Evolutionary conservation across 2,329 filamentous ascomycete species (phyloP), one percentile per base, ranked within the genome.

Genomic region (Botrytis cinerea): DNA sequence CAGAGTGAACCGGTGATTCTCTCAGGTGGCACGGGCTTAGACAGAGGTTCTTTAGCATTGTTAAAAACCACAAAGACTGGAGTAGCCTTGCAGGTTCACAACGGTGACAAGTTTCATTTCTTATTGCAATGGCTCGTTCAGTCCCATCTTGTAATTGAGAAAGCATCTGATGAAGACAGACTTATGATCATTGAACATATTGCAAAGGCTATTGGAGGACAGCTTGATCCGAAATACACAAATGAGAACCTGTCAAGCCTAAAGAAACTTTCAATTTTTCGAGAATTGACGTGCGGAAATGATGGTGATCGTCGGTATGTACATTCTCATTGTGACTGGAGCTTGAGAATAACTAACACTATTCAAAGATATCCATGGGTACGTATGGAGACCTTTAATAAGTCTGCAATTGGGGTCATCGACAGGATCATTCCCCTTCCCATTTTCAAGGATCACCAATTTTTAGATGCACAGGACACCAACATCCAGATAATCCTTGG

Each of bases 381-480:
- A 12, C 74, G 60, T 40, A 51, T 77, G 12, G 62, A 64, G 18
- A 38, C 54, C 25, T 73, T 51, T 40, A 64, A 46, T 40, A 64
- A 46, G 18, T 70, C 45, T 57, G 73, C 74, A 25, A 67, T 78
- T 35, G 76, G 77, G 9, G 61, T 77, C 20, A 68, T 71, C 4
- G 73, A 77, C 22, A 66, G 48, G 25, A 48, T 71, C 16, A 73
- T 61, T 43, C 74, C 72, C 20, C 64, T 78, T 35, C 77, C 77
- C n/a, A 38, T 48, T 2, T 75, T 77, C 48, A 61, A 72, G 1
- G 67, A 66, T 10, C 45, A 75, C 68, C 77, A 78, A 38, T 78
- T 79, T 57, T 32, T 78, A 35, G 40, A 70, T 64, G 73, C 75
- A 20, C 22, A 28, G 32, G 57, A 66, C 63, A 75, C 9, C 20